phyloP scores from a whole-genome alignment of 2,329 filamentous ascomycete species.

The Fusarium humuli region DNA sequence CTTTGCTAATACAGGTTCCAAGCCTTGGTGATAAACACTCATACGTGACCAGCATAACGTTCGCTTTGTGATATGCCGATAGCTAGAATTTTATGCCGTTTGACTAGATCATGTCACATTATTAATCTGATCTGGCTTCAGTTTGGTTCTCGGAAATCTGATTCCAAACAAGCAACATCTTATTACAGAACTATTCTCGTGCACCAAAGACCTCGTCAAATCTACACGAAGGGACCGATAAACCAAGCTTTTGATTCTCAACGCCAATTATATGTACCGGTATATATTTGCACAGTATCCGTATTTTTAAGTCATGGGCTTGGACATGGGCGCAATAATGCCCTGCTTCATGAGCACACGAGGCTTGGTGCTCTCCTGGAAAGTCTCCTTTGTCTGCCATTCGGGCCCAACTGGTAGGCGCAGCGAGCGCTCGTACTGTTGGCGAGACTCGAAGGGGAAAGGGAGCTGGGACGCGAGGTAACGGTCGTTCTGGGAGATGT shows the following conservation, averaged over 20 bases:
- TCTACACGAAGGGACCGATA: neutral
- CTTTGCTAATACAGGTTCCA: neutral
- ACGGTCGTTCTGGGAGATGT: constrained; percentile 74
- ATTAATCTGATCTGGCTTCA: neutral
- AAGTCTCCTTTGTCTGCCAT: constrained; percentile 96
- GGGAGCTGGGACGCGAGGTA: constrained; percentile 88
- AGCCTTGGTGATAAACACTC: neutral
- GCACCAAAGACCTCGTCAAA: neutral
- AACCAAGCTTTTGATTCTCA: constrained; percentile 30
- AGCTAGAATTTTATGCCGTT: neutral
- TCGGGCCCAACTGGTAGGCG: constrained; percentile 90
- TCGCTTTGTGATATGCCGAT: neutral
- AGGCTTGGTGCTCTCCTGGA: constrained; percentile 90
- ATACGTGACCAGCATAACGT: neutral
- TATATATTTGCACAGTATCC: neutral
- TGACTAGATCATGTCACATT: neutral
- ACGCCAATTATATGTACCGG: constrained; percentile 24
- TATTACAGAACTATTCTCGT: neutral
- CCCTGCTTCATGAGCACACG: constrained; percentile 92
- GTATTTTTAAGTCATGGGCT: constrained; percentile 64
- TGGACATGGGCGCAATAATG: constrained; percentile 86
- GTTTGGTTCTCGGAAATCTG: neutral
- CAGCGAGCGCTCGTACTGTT: constrained; percentile 91
- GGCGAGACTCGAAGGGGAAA: constrained; percentile 86
- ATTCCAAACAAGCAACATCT: neutral